Conservation (phyloP, 2,329 filamentous ascomycete species). For the Phyllosticta citriasiana region DNA sequence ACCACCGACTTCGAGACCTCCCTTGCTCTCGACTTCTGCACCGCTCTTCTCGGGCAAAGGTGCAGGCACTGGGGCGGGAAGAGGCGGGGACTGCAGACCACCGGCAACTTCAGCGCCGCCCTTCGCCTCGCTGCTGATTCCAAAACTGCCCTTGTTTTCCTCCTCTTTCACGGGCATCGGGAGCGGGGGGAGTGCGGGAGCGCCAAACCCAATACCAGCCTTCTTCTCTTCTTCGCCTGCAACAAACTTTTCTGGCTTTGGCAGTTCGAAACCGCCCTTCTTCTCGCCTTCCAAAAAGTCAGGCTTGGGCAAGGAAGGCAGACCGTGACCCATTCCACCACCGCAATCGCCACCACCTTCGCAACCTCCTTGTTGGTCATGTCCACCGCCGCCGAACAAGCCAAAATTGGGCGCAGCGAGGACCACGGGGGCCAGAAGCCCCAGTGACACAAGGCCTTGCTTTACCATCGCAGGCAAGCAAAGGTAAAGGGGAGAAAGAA, state of each 20-base stretch:
- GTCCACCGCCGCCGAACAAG: too few species aligned
- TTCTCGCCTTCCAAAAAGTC: not conserved
- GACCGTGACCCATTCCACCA: not conserved
- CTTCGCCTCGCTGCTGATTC: not conserved
- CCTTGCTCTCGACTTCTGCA: not conserved
- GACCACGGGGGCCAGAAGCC: not conserved
- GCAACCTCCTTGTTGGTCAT: too few species aligned
- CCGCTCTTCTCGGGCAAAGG: not conserved
- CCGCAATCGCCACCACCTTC: not conserved
- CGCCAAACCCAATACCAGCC: not conserved
- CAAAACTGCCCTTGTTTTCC: too few species aligned
- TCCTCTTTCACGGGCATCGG: too few species aligned
- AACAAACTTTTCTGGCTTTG: too few species aligned
- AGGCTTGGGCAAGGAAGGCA: not conserved
- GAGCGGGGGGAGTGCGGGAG: too few species aligned
- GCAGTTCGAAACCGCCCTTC: not conserved
- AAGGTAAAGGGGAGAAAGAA: not conserved
- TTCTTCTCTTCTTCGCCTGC: not conserved
- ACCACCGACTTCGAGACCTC: not conserved
- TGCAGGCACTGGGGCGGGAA: not conserved
- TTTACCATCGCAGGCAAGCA: not conserved
- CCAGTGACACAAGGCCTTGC: not conserved
- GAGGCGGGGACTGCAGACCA: not conserved
- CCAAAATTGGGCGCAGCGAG: not conserved
- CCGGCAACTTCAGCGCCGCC: not conserved